Evolutionary conservation across 164 flowering plant species (phyloP).

Genomic region (Amborella trichopoda): DNA sequence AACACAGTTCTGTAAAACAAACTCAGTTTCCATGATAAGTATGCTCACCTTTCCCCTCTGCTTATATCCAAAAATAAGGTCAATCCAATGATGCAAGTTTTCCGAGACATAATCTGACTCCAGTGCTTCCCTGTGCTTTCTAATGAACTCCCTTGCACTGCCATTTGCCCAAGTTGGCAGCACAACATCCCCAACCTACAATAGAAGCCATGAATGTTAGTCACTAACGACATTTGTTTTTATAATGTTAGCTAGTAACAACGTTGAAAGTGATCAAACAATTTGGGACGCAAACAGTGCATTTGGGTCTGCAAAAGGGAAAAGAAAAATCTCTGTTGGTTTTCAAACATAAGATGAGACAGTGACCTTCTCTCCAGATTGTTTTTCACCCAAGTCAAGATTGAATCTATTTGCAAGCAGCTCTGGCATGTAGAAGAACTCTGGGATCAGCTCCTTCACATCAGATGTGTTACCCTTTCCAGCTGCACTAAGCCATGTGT

Average conservation of each 20-base stretch:
- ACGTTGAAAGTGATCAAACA: too few relatives aligned
- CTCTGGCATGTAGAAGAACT: slow-evolving; percentile 97
- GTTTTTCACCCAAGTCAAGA: slow-evolving; percentile 93
- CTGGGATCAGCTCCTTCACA: slow-evolving; percentile 97
- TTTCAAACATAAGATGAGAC: background rate
- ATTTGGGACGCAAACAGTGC: too few relatives aligned
- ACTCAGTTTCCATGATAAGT: too few relatives aligned
- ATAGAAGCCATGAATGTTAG: background rate
- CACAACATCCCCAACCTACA: slow-evolving; percentile 82
- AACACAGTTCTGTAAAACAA: too few relatives aligned
- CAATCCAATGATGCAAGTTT: slow-evolving; percentile 97
- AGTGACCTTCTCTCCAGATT: slow-evolving; percentile 95
- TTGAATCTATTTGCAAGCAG: slow-evolving; percentile 77
- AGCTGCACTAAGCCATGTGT: slow-evolving; percentile 95
- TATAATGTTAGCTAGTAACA: too few relatives aligned
- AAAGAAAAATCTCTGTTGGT: background rate
- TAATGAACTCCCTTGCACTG: slow-evolving; percentile 85
- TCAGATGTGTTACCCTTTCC: slow-evolving; percentile 99
- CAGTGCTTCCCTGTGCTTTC: slow-evolving; percentile 93
- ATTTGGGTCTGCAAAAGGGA: too few relatives aligned
- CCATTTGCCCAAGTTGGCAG: slow-evolving; percentile 99
- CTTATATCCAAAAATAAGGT: slow-evolving; percentile 91
- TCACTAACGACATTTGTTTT: too few relatives aligned
- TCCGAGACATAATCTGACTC: slow-evolving; percentile 96
- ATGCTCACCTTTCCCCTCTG: slow-evolving; percentile 98